phyloP scores from a whole-genome alignment of 1,284 basidiomycete species.

The Cystobasidiaceae sp. region DNA sequence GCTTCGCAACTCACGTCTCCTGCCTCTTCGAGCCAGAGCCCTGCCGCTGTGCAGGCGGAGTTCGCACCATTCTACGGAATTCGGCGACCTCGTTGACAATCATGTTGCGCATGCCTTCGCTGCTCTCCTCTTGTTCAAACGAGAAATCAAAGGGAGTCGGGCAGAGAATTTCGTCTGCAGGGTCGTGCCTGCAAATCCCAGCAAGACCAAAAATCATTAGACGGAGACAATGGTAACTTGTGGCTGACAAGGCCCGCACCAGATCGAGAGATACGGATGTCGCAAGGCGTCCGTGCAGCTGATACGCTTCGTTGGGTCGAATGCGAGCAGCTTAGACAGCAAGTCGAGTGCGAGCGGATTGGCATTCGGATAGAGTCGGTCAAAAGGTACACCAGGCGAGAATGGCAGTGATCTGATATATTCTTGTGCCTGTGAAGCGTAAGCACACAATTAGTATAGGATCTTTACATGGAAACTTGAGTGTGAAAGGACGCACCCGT shows the following conservation, averaged over 20 bases:
- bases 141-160: constrained; percentile 85
- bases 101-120: constrained; percentile 93
- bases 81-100: constrained; percentile 88
- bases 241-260: no score
- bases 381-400: constrained; percentile 87
- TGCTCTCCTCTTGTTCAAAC: constrained; percentile 95
- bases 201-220: no score
- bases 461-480: neutral
- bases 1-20: constrained; percentile 34
- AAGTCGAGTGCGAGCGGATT: constrained; percentile 92
- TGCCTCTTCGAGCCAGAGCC: constrained; percentile 33
- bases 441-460: neutral
- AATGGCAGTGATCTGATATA: constrained; percentile 97
- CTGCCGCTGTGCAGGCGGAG: constrained; percentile 45
- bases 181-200: constrained; percentile 64
- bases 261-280: constrained; percentile 87
- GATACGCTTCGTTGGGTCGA: constrained; percentile 93
- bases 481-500: constrained; percentile 44
- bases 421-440: constrained; percentile 72
- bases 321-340: constrained; percentile 83
- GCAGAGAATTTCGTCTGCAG: constrained; percentile 77
- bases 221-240: no score
- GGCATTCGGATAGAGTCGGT: constrained; percentile 83
- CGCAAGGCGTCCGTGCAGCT: constrained; percentile 91
- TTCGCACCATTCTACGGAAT: constrained; percentile 81